Base-by-base conservation (phyloP, 805 yeast genomes). In the Candida piceae region DNA sequence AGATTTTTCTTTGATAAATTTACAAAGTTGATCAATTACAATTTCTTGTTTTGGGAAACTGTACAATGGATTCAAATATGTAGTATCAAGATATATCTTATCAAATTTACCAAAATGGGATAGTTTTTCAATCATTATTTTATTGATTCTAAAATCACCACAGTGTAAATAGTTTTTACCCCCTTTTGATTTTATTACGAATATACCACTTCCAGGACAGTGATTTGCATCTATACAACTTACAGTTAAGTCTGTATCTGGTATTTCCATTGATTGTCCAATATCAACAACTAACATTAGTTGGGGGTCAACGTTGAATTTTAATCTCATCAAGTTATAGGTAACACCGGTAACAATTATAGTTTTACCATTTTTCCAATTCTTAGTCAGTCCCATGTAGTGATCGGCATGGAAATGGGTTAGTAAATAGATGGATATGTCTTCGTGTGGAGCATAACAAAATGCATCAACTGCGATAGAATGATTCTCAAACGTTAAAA, bases 401-500 rank as follows among this genome's bases (percentile, higher is more conserved):
- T 93, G 98, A 56, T 93, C 98, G 0, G 95, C 67, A 58, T 93
- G 98, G 63, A 84, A 90, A 63, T 93, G 98, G 0, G 87, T 72
- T 18, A 84, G 60, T 44, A 82, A 74, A 57, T 83, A 84, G 29
- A 68, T 66, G 2, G 58, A 42, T 5, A 82, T 72, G 1, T 59
- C 54, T 0, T 62, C 63, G 42, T 73, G 66, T 0, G 72, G 66
- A 7, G 67, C 63, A 46, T 59, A 76, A 51, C 70, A 62, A 58
- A 83, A 76, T 1, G 88, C 88, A 60, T 83, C 93, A 18, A 83
- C 85, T 0, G 80, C 72, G 3, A 75, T 47, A 38, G 53, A 51
- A 10, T 49, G 43, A 29, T 46, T 41, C 7, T 57, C 62, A 39
- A 82, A 76, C 1, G 55, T 45, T 15, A 82, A 46, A 5, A 70